Evolutionary conservation across 2,329 filamentous ascomycete species (phyloP), one percentile per base, ranked within the genome.

Genomic region (Penicillium sp.): DNA sequence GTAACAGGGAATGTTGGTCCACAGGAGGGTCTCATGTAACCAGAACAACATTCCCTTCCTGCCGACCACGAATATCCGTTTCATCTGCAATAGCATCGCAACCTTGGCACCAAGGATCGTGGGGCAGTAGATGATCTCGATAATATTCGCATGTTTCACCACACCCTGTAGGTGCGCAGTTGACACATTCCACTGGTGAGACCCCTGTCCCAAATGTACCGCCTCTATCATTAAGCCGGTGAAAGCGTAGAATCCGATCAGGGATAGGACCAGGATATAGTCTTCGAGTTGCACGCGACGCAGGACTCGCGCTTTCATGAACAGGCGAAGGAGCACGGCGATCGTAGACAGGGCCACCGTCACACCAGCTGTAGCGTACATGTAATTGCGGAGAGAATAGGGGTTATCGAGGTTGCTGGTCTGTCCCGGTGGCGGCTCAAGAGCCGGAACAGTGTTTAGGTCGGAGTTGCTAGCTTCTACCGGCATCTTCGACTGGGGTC

Each of bases 101-200:
- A 56, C 54, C 21, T 56, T 56, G 29, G 54, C 54, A 19, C 54
- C 54, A 8, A 56, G 41, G 54, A 56, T 56, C 7, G 54, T 56
- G 5, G 54, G 54, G 26, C 54, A 56, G 54, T 56, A 56, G 3
- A 56, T 48, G 54, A 56, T 56, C 26, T 56, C 54, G 45, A 56
- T 47, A 44, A 56, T 38, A 31, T 56, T 56, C 13, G 54, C 15
- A 3, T 19, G 26, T 38, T 19, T 9, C 13, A 56, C 26, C 11
- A 56, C 54, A 3, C 13, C 7, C 17, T 54, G 51, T 5, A 54
- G 17, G 17, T 54, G 13, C 5, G 30, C 31, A 8, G 44, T n/a
- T n/a, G 51, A 54, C 21, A 54, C 51, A 13, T 54, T 41, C 51
- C 51, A 54, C 31, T 54, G 51, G 3, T 54, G 51, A 9, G 51